Percentiles rank a stretch among this genome's conserved stretches.
Evolutionary conservation across 345 rosid species (phyloP).

Genomic region (Citrus sinensis): DNA sequence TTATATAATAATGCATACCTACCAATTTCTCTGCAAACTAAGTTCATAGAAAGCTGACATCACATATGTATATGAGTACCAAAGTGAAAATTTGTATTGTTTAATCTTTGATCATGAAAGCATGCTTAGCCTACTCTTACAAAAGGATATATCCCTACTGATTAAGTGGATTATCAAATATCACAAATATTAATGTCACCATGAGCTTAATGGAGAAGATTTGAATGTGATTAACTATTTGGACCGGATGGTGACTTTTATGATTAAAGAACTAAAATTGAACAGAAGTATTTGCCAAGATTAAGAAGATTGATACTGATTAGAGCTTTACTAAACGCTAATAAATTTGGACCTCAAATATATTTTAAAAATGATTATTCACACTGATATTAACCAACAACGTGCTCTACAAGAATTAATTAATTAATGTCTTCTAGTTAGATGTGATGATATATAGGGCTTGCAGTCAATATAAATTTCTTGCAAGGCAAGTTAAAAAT

Average conservation of each 20-base stretch:
- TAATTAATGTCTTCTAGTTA: neutral
- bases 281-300: neutral
- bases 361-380: neutral
- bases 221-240: neutral
- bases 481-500: conserved; percentile 8
- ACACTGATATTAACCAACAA: neutral
- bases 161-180: too few relatives aligned
- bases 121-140: too few relatives aligned
- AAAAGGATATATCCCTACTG: too few relatives aligned
- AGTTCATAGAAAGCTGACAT: too few relatives aligned
- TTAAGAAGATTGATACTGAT: neutral
- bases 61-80: too few relatives aligned
- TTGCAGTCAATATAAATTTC: neutral
- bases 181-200: too few relatives aligned
- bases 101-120: too few relatives aligned
- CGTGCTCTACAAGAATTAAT: conserved; percentile 1
- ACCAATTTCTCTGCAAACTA: too few relatives aligned
- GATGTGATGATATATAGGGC: neutral
- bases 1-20: too few relatives aligned
- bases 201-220: neutral
- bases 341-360: neutral
- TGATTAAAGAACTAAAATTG: neutral
- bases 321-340: neutral
- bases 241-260: neutral
- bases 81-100: too few relatives aligned